Base-by-base conservation (phyloP, 2,329 filamentous ascomycete genomes). In the Corniculantispora saksenae region DNA sequence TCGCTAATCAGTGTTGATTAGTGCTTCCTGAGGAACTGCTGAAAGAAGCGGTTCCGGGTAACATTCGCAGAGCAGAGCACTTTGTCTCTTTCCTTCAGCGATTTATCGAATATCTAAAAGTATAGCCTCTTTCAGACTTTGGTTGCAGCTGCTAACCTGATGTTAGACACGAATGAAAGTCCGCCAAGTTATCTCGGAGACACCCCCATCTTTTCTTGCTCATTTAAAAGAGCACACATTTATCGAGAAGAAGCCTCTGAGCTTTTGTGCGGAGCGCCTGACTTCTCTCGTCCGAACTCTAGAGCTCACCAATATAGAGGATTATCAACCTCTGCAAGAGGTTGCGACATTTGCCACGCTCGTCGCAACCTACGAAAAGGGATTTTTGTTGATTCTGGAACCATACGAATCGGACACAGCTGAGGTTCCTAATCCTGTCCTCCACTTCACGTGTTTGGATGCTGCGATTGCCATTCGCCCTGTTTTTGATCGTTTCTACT, bases 391-490 rank as follows among this genome's bases (percentile, higher is more conserved):
- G 38, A 99, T 99, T 56, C 84, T 98, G n/a, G 95, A 99, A 73
- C 96, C 95, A 0, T 99, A 92, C 73, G 95, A 99, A 78, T 97
- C 94, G 0, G 94, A 97, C 70, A 93, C 92, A 17, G 94, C 95
- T 29, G 95, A 95, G 61, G 94, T 99, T 0, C 93, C 95, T 0
- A 99, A 99, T 69, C 95, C 95, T 0, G 89, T 98, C n/a, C 83
- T 99, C 15, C 96, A 99, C 75, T 97, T 99, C 74, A 95, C 94
- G 3, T 99, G 95, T 73, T 84, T 99, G 25, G 95, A 99, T 77
- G 95, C 95, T 4, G 95, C 96, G 0, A 99, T 99, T 69, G 95
- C 96, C 50, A 99, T 99, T 73, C 96, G 95, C 68, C 95, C 95
- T 0, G 94, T 99, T 6, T 97, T 99, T 73, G 94, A 99, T 66